Percentiles rank a stretch among this genome's conserved stretches.
Evolutionary conservation across 1,284 basidiomycete genomes (phyloP).

Genomic region (Papiliotrema flavescens): DNA sequence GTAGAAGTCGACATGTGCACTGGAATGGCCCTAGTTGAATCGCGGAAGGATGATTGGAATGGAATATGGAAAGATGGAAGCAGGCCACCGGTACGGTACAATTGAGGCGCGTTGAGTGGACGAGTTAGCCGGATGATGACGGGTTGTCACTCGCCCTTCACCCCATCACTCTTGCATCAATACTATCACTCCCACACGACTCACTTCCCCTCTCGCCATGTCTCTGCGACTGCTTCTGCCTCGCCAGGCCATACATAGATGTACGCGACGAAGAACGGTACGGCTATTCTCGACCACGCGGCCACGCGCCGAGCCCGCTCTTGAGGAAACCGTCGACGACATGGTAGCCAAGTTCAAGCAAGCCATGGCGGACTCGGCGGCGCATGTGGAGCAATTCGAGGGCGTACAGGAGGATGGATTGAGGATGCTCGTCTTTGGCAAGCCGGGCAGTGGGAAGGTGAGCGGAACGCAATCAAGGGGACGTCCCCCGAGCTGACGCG

Average conservation of each 20-base stretch:
- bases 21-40: background rate
- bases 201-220: background rate
- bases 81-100: too few species aligned
- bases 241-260: background rate
- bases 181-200: background rate
- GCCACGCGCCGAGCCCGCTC: background rate
- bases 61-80: too few species aligned
- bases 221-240: background rate
- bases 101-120: too few species aligned
- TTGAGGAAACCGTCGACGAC: slow-evolving; percentile 15
- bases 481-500: background rate
- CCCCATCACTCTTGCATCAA: background rate
- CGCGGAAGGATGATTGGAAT: background rate
- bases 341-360: slow-evolving; percentile 18
- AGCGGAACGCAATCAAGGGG: slow-evolving; percentile 5
- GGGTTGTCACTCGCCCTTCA: background rate
- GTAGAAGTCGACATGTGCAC: too few species aligned
- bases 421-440: slow-evolving; percentile 49
- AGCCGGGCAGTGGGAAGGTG: slow-evolving; percentile 48
- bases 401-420: slow-evolving; percentile 27
- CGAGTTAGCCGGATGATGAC: background rate
- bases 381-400: slow-evolving; percentile 14
- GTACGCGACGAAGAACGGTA: too few species aligned
- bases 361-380: slow-evolving; percentile 8
- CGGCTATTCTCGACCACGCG: background rate